These are phyloP conservation scores for Sporisorium reilianum DNA, from an alignment of 1,284 basidiomycete genomes.

Conservation along the genomic window DNA sequence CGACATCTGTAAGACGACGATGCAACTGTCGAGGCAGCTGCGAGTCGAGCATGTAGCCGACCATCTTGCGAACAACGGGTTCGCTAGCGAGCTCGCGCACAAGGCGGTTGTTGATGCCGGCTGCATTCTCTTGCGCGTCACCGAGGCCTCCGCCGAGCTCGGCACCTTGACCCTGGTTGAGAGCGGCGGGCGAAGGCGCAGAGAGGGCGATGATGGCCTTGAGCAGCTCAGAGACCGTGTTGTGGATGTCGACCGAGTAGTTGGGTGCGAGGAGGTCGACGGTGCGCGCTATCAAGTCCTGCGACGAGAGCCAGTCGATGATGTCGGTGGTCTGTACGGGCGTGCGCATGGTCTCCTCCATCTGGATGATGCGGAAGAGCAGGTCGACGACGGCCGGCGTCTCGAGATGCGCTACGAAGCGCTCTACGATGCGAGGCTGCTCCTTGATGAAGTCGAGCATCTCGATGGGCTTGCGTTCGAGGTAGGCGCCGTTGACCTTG, in stretches of 20 bases:
- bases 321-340: constrained; percentile 77
- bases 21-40: constrained; percentile 45
- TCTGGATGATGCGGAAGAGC: constrained; percentile 88
- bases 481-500: constrained; percentile 87
- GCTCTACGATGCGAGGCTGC: constrained; percentile 84
- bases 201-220: constrained; percentile 96
- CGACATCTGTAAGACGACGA: constrained; percentile 48
- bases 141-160: constrained; percentile 50
- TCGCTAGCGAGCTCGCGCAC: constrained; percentile 88
- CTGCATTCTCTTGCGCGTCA: constrained; percentile 46
- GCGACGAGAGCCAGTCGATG: constrained; percentile 88
- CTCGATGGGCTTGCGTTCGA: constrained; percentile 90
- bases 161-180: constrained; percentile 68
- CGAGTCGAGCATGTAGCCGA: constrained; percentile 83
- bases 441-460: constrained; percentile 92
- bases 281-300: constrained; percentile 84
- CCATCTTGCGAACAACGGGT: constrained; percentile 79
- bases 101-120: constrained; percentile 77
- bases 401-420: constrained; percentile 86
- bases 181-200: constrained; percentile 81
- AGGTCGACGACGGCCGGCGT: constrained; percentile 92
- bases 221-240: constrained; percentile 89
- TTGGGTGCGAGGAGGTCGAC: constrained; percentile 85
- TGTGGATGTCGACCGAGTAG: constrained; percentile 83
- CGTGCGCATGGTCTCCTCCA: constrained; percentile 83